phyloP scores from a whole-genome alignment of 345 rosid species.

The Noccaea caerulescens region DNA sequence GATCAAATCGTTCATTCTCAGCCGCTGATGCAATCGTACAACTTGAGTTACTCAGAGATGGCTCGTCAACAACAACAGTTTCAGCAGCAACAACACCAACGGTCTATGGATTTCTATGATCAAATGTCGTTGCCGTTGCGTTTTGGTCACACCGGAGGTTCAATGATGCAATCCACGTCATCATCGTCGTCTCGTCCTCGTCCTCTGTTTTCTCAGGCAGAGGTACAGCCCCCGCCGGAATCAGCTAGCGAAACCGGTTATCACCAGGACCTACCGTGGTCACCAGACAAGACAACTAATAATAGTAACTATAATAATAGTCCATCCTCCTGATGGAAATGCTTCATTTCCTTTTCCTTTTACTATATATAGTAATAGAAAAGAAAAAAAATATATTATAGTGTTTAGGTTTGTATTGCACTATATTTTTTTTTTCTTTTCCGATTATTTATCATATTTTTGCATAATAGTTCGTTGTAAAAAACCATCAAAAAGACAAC shows the following conservation, averaged over 20 bases:
- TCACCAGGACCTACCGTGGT: conserved; percentile 30
- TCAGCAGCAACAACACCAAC: conserved; percentile 36
- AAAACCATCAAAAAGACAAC: neutral
- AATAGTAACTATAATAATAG: conserved; percentile 14
- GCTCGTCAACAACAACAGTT: conserved; percentile 35
- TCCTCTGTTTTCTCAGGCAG: conserved; percentile 34
- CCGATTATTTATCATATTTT: neutral
- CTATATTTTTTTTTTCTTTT: neutral
- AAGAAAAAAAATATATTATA: neutral
- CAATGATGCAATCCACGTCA: conserved; percentile 42
- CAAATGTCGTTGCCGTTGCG: conserved; percentile 52
- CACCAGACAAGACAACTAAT: conserved; percentile 35
- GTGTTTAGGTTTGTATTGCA: conserved; percentile 28
- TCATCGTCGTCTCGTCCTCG: conserved; percentile 36
- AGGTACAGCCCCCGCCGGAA: conserved; percentile 22
- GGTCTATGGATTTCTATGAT: conserved; percentile 43
- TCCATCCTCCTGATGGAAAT: conserved; percentile 35
- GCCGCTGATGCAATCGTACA: conserved; percentile 34
- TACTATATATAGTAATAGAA: conserved; percentile 14
- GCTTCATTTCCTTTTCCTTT: conserved; percentile 16
- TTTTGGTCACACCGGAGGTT: conserved; percentile 30
- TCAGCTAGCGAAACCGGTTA: conserved; percentile 31
- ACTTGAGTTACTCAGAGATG: conserved; percentile 40
- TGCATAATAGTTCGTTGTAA: conserved; percentile 14
- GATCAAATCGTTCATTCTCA: conserved; percentile 42